These are phyloP conservation scores for Candida sojae DNA, from an alignment of 1,139 yeast genomes.

Conservation along the genomic window DNA sequence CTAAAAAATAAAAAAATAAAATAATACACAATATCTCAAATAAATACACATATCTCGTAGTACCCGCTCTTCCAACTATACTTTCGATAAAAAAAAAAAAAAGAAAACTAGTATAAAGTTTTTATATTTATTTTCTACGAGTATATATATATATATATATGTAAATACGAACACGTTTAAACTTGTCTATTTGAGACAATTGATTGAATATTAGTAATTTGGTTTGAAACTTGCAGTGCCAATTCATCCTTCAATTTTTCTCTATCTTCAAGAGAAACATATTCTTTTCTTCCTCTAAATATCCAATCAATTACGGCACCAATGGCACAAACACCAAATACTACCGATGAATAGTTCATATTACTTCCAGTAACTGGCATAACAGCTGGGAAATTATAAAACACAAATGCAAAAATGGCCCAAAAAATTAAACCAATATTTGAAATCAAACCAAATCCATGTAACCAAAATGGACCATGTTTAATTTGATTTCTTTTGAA, in stretches of 20 bases:
- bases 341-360: slow-evolving; percentile 50
- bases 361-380: slow-evolving; percentile 46
- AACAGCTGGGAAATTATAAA: slow-evolving; percentile 45
- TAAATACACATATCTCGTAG: no score
- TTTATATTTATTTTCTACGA: no score
- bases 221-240: slow-evolving; percentile 28
- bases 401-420: slow-evolving; percentile 43
- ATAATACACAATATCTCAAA: neutral
- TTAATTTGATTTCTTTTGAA: slow-evolving; percentile 36
- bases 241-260: slow-evolving; percentile 25
- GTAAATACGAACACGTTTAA: no score
- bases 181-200: slow-evolving; percentile 18
- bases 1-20: slow-evolving; percentile 6
- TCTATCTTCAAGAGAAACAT: slow-evolving; percentile 25
- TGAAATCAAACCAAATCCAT: slow-evolving; percentile 21
- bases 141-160: neutral
- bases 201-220: slow-evolving; percentile 26
- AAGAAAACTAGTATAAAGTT: no score
- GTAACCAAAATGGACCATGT: slow-evolving; percentile 55
- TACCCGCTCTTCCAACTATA: no score
- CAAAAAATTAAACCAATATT: slow-evolving; percentile 21
- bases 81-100: no score
- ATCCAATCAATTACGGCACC: slow-evolving; percentile 41
- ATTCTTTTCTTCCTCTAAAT: slow-evolving; percentile 38
- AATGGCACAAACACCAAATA: slow-evolving; percentile 32